Evolutionary conservation across 495 filamentous ascomycete species (phyloP).

Genomic region (Margaritispora aquatica): DNA sequence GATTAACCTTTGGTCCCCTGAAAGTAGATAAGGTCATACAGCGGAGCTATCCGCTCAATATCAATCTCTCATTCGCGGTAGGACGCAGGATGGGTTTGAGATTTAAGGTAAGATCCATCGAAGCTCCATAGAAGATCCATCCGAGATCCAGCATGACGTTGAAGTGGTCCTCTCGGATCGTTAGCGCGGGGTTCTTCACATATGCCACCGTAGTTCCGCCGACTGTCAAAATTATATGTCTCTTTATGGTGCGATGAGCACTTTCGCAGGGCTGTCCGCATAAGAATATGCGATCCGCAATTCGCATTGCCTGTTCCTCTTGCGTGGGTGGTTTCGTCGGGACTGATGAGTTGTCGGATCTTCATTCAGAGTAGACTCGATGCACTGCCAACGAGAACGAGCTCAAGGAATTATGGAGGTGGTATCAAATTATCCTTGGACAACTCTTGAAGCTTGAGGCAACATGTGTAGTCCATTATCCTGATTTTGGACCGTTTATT

Average conservation of each 20-base stretch:
- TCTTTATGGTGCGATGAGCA: background rate
- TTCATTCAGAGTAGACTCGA: too few relatives aligned
- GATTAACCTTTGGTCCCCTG: background rate
- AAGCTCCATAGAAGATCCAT: conserved; percentile 1
- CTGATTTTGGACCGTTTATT: too few relatives aligned
- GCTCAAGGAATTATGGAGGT: too few relatives aligned
- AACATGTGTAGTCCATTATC: too few relatives aligned
- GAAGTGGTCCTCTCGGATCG: background rate
- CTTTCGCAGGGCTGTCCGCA: background rate
- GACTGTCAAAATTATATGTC: background rate
- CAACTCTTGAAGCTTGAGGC: background rate
- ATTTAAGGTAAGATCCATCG: background rate
- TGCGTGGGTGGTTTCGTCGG: too few relatives aligned
- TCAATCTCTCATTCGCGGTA: background rate
- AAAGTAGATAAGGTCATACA: conserved; percentile 10
- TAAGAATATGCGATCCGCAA: conserved; percentile 3
- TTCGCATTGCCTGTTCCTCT: conserved; percentile 11
- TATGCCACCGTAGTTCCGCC: conserved; percentile 5
- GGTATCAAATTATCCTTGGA: too few relatives aligned
- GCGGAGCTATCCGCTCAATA: background rate
- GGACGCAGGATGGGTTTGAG: conserved; percentile 1
- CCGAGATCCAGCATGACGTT: conserved; percentile 11
- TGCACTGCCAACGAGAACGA: too few relatives aligned
- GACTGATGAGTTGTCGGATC: too few relatives aligned
- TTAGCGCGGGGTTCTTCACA: background rate